Evolutionary conservation across 164 flowering plant genomes (phyloP).

Genomic region (Vitis cinerea): DNA sequence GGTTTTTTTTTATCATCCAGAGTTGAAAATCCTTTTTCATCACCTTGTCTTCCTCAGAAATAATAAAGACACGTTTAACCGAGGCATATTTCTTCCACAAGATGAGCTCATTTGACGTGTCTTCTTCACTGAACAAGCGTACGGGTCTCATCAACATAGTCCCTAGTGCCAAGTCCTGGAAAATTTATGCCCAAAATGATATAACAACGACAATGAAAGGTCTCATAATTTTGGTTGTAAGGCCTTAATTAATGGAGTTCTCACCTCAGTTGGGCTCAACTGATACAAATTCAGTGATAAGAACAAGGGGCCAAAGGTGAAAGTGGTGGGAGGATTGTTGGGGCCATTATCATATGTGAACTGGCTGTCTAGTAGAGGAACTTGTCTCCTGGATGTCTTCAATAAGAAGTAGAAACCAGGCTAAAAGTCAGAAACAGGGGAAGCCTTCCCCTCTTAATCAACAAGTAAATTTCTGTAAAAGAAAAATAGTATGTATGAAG

Average conservation of each 20-base stretch:
- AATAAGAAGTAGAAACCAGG: background rate
- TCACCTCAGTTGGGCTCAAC: constrained; percentile 24
- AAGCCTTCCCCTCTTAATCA: background rate
- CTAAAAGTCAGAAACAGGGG: no score
- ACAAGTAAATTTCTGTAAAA: no score
- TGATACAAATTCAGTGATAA: constrained; percentile 21
- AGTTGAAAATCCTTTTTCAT: constrained; percentile 2
- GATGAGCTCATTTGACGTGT: constrained; percentile 5
- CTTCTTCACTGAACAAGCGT: constrained; percentile 14
- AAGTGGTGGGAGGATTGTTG: constrained; percentile 26
- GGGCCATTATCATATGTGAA: constrained; percentile 24
- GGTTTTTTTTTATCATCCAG: constrained; percentile 28
- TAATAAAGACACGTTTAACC: constrained; percentile 20
- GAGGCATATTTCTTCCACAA: constrained; percentile 22
- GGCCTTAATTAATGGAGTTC: background rate
- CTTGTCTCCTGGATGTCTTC: constrained; percentile 10
- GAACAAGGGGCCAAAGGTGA: constrained; percentile 29
- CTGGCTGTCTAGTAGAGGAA: constrained; percentile 7
- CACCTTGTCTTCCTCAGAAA: constrained; percentile 14
- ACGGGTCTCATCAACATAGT: constrained; percentile 18
- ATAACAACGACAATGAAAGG: background rate
- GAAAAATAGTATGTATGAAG: background rate
- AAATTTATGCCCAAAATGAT: background rate
- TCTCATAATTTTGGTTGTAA: background rate
- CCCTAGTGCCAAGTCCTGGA: constrained; percentile 23